Base-by-base conservation (phyloP, 805 yeast species). In the Wickerhamomyces pijperi region DNA sequence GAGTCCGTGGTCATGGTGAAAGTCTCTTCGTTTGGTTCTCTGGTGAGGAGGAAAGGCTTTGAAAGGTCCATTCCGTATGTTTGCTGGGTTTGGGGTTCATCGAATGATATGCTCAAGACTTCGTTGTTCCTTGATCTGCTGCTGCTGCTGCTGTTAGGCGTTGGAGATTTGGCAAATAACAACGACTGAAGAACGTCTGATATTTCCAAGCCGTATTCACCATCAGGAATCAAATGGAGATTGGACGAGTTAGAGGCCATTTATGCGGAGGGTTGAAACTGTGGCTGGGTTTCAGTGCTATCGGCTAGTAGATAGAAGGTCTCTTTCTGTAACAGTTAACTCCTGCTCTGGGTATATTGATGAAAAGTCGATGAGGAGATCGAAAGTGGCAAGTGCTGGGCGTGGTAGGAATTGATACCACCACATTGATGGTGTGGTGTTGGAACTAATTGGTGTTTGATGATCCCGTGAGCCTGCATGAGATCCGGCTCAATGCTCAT, bases 151-250 rank as follows among this genome's bases (percentile, higher is more conserved):
- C 5, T 9, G 29, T 35, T 7, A 5, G n/a, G 13, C 4, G 29
- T 4, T 4, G 29, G 29, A 25, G 29, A 25, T 12, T 25, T 25
- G 29, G 29, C 41, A 4, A 31, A 16, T 11, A 49, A 34, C 13
- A 35, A 44, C 0, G 39, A 35, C 32, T 42, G 37, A 15, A 52
- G 41, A 3, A 42, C 19, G 11, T 51, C 55, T 6, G 49, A 38
- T 11, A 53, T 32, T 14, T 40, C 46, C 4, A 53, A 32, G 8
- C 44, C 46, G 43, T 53, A 53, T 38, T 51, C 57, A 8, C 57
- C 57, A 34, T 53, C 55, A 1, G 54, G 43, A 16, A 52, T 20
- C n/a, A 14, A 8, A 14, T 25, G 29, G 29, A 25, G 13, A 13
- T 7, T 13, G 29, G 12, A 13, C 13, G 29, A 25, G n/a, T 4